Base-by-base conservation (phyloP, 768 basidiomycete genomes). In the Russula griseocarnosa region DNA sequence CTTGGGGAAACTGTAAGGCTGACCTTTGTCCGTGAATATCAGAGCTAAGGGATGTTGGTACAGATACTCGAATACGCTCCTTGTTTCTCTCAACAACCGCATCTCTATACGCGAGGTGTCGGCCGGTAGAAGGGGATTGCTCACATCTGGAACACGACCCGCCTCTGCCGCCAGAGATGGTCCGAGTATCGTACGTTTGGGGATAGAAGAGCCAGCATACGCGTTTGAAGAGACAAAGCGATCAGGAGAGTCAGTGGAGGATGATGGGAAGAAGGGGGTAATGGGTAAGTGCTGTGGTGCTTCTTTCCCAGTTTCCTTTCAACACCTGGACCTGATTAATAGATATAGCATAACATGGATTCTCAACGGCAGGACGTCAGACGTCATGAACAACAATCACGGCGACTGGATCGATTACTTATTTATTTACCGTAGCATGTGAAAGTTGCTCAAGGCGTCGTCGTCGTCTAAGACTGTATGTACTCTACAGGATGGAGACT, bases 41-140 rank as follows among this genome's bases (percentile, higher is more conserved):
- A n/a, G 13, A 8, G 22, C 18, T 18, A 13, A 53, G 58, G 32
- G 50, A 36, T 34, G 42, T 46, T 24, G 18, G 42, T 5, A 3
- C 46, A 64, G 63, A 46, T 60, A 60, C 54, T 53, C 62, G 2
- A 63, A 63, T 42, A 53, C 58, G 20, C 57, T 63, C 34, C 57
- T 63, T 46, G 52, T 54, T 1, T 58, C 62, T 2, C 40, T 63
- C 26, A 63, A 63, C 28, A 63, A 63, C 13, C 62, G 62, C 44
- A 53, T 63, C 42, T 58, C 51, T 4, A 36, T 59, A 10, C 57
- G 62, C 38, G 52, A 49, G 3, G 40, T 3, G 11, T 10, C 38
- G 11, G 2, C 3, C 7, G 8, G 3, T 20, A 16, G 28, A 22
- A 22, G 30, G 10, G 11, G 46, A 1, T 2, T 36, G 24, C 32